These are phyloP conservation scores for Aspergillus nomiae DNA, from an alignment of 2,329 filamentous ascomycete genomes.

Conservation along the genomic window DNA sequence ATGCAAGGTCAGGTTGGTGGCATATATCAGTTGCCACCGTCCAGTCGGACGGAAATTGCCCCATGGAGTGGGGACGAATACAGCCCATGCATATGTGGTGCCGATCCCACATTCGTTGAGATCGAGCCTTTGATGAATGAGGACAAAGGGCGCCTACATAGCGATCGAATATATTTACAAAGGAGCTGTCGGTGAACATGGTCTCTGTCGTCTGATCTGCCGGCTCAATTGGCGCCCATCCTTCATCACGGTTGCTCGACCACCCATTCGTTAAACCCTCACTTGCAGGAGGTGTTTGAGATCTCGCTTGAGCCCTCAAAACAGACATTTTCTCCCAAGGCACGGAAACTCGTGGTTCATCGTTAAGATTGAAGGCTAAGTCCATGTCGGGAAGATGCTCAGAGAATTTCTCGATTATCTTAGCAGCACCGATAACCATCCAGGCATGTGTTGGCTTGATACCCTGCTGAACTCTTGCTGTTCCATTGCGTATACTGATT, in stretches of 20 bases:
- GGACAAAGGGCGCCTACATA: constrained; percentile 61
- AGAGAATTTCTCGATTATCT: constrained; percentile 58
- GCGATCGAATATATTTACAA: constrained; percentile 42
- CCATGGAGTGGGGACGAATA: constrained; percentile 63
- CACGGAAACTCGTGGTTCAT: constrained; percentile 60
- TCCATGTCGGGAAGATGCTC: constrained; percentile 64
- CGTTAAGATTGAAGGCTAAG: constrained; percentile 63
- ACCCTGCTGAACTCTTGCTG: constrained; percentile 51
- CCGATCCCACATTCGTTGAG: constrained; percentile 63
- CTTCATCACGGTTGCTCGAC: constrained; percentile 38
- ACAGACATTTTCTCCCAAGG: constrained; percentile 48
- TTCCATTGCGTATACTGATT: constrained; percentile 57
- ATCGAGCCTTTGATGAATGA: constrained; percentile 61
- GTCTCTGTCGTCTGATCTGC: constrained; percentile 34
- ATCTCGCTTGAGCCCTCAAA: constrained; percentile 35
- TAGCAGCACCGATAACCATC: constrained; percentile 58
- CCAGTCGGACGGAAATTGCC: constrained; percentile 69
- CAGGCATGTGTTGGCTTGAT: constrained; percentile 59
- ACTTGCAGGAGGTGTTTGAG: constrained; percentile 18
- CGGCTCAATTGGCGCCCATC: constrained; percentile 42
- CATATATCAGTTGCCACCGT: constrained; percentile 67
- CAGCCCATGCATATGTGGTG: constrained; percentile 67
- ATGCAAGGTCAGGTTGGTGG: constrained; percentile 73
- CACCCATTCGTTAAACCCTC: constrained; percentile 33
- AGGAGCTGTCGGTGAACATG: constrained; percentile 45